A percentile compares a stretch with the other conserved stretches of the same genome.
Evolutionary conservation across 225 moss, liverwort and hornwort genomes (phyloP).

Genomic region (Marchantia paleacea): DNA sequence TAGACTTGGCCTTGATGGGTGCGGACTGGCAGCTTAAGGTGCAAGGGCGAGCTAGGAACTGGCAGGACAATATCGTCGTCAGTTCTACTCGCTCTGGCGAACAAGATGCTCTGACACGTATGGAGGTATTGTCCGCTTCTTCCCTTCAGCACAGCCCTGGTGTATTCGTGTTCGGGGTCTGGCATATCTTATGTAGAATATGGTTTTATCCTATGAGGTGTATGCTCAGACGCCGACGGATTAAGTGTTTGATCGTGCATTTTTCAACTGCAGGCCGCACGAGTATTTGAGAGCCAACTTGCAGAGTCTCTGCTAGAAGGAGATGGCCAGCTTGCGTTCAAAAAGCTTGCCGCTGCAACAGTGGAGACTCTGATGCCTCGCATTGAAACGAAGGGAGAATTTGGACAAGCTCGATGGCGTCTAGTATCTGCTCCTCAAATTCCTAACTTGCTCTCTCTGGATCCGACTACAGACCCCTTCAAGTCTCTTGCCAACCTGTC

Average conservation of each 20-base stretch:
- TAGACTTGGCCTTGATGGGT: slow-evolving; percentile 91
- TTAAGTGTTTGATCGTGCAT: neutral
- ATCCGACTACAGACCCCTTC: slow-evolving; percentile 97
- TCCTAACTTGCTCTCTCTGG: slow-evolving; percentile 89
- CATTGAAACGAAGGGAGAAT: slow-evolving; percentile 96
- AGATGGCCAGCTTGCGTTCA: slow-evolving; percentile 95
- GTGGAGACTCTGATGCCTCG: slow-evolving; percentile 99
- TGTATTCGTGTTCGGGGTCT: neutral
- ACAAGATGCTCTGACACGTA: slow-evolving; percentile 76
- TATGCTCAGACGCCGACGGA: neutral
- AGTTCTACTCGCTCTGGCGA: slow-evolving; percentile 94
- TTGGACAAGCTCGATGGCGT: slow-evolving; percentile 99
- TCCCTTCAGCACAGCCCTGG: no score
- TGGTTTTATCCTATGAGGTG: neutral
- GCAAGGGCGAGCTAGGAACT: slow-evolving; percentile 87
- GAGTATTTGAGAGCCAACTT: slow-evolving; percentile 95
- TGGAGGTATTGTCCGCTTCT: slow-evolving; percentile 51
- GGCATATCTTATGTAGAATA: neutral
- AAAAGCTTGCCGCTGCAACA: slow-evolving; percentile 94
- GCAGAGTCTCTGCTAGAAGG: slow-evolving; percentile 92
- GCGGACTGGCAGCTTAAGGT: slow-evolving; percentile 98
- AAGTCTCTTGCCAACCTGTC: slow-evolving; percentile 98
- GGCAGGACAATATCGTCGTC: slow-evolving; percentile 90
- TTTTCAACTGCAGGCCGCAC: slow-evolving; percentile 58
- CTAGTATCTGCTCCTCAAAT: slow-evolving; percentile 98